Evolutionary conservation across 208 protist genomes (phyloP).

Genomic region (Trypanosomatidae sp.): DNA sequence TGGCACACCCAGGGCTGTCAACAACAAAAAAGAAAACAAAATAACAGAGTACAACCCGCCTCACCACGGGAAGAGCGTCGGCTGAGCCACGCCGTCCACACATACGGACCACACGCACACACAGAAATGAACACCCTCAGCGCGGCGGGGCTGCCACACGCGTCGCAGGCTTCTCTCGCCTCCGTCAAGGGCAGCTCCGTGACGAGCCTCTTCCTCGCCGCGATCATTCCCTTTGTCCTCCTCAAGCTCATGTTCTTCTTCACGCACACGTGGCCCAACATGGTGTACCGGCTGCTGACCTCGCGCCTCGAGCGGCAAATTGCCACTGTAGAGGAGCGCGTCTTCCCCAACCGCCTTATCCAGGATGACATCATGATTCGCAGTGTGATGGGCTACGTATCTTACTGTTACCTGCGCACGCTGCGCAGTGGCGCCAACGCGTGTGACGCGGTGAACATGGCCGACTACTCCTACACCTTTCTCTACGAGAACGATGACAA

Average conservation of each 20-base stretch:
- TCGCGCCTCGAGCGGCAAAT: constrained; percentile 26
- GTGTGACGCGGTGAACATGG: constrained; percentile 20
- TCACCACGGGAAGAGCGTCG: no score
- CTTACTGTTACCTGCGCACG: constrained; percentile 25
- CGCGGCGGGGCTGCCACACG: no score
- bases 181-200: constrained; percentile 12
- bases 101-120: no score
- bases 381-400: constrained; percentile 30
- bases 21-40: no score
- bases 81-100: no score
- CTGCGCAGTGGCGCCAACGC: constrained; percentile 8
- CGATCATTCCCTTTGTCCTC: constrained; percentile 37
- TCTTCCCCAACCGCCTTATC: constrained; percentile 16
- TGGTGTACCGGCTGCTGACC: constrained; percentile 27
- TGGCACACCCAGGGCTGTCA: no score
- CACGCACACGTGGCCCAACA: constrained; percentile 42
- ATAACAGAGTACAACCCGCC: no score
- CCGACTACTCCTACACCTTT: constrained; percentile 28
- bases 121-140: no score
- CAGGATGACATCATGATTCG: constrained; percentile 23
- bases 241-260: constrained; percentile 36
- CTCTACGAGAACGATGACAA: constrained; percentile 10
- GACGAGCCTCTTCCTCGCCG: constrained; percentile 35
- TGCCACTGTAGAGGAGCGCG: constrained; percentile 25
- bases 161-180: not conserved